phyloP scores from a whole-genome alignment of 75 land plant species.

The Cupressus sempervirens region DNA sequence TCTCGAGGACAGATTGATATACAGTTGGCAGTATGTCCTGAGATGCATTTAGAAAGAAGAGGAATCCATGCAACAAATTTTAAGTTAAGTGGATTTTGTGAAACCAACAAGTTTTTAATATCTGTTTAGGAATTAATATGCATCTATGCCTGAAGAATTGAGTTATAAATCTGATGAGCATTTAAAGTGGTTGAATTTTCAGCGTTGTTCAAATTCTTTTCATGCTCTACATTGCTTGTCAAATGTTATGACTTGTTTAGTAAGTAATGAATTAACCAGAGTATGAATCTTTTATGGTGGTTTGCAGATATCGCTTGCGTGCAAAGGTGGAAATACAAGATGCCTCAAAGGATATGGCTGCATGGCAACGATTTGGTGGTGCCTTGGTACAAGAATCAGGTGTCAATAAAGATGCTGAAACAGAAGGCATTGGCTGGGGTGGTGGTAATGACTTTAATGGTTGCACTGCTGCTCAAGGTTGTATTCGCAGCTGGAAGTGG shows the following conservation, averaged over 20 bases:
- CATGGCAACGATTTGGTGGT: slow-evolving; percentile 90
- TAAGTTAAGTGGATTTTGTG: background rate
- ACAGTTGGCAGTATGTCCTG: background rate
- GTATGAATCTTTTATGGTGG: background rate
- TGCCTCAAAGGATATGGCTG: slow-evolving; percentile 66
- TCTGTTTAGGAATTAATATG: background rate
- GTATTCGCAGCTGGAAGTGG: slow-evolving; percentile 65
- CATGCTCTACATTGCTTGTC: background rate
- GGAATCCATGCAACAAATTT: background rate
- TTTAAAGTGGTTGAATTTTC: background rate
- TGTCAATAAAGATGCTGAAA: slow-evolving; percentile 47
- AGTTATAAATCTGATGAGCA: background rate
- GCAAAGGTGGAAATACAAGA: slow-evolving; percentile 81
- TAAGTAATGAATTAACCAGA: background rate
- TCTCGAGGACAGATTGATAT: background rate
- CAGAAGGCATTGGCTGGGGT: slow-evolving; percentile 74
- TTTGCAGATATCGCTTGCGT: slow-evolving; percentile 72
- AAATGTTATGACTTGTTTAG: background rate
- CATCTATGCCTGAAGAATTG: background rate
- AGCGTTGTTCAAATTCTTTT: background rate
- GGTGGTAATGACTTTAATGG: slow-evolving; percentile 41
- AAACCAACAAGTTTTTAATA: background rate
- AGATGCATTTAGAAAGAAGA: background rate
- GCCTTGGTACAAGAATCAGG: slow-evolving; percentile 26
- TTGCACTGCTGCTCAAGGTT: slow-evolving; percentile 42